phyloP scores from a whole-genome alignment of 2,329 filamentous ascomycete genomes.

The Venturia asperata region DNA sequence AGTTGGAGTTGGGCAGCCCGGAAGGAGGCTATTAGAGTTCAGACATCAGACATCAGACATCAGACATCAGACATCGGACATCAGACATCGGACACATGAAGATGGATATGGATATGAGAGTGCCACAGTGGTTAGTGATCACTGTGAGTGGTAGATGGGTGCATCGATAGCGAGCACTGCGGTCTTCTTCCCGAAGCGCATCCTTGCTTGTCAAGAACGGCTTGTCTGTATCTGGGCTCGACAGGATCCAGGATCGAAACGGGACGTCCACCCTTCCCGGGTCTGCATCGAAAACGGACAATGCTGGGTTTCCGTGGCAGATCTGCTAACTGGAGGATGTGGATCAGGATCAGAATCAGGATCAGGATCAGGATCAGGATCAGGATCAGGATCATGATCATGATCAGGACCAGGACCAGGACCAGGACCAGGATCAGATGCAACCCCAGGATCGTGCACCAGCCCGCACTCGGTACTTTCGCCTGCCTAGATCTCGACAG shows the following conservation, averaged over 20 bases:
- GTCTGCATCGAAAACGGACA: background rate
- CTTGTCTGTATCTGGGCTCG: background rate
- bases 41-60: no score
- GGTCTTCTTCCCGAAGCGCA: background rate
- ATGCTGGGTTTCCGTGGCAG: background rate
- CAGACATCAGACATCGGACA: no score
- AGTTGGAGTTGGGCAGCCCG: background rate
- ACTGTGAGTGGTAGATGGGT: background rate
- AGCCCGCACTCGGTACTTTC: background rate
- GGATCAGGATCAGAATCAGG: no score
- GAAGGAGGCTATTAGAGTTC: no score
- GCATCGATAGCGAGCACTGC: background rate
- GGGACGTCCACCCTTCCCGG: background rate
- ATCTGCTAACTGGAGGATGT: slow-evolving; percentile 2
- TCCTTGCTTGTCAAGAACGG: background rate
- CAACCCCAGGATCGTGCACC: background rate
- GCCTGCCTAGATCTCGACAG: background rate
- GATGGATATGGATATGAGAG: no score
- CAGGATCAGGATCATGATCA: no score
- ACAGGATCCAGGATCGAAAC: slow-evolving; percentile 4
- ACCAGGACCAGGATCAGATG: no score
- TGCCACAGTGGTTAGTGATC: no score
- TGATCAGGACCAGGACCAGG: no score
- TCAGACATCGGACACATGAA: background rate
- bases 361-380: no score